A percentile compares a stretch with the other conserved stretches of the same genome.
Conservation (phyloP, 1,284 basidiomycete genomes). For the Trametes pubescens region DNA sequence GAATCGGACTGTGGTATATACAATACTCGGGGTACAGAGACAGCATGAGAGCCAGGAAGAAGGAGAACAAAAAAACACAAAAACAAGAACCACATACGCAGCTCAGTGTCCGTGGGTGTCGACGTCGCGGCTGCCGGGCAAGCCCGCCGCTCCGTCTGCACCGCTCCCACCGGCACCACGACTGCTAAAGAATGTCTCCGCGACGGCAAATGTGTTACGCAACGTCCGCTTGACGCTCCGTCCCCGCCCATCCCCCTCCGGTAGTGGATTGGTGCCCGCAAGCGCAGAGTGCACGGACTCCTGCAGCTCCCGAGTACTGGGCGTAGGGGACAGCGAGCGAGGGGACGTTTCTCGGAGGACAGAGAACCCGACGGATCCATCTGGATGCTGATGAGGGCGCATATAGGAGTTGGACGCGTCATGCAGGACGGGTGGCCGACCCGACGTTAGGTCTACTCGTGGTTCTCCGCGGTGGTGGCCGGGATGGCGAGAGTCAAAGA, state of each 20-base stretch:
- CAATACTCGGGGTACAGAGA: conserved; percentile 2
- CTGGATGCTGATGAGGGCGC: conserved; percentile 36
- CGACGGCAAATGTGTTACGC: conserved; percentile 69
- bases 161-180: conserved; percentile 35
- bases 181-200: conserved; percentile 70
- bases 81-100: background rate
- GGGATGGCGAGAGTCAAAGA: conserved; percentile 15
- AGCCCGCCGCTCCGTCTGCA: conserved; percentile 36
- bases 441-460: conserved; percentile 20
- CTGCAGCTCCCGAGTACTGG: conserved; percentile 49
- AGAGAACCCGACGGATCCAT: conserved; percentile 32
- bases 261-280: conserved; percentile 38
- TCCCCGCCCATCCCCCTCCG: conserved; percentile 53
- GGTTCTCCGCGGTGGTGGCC: conserved; percentile 24
- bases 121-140: conserved; percentile 34
- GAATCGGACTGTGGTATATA: conserved; percentile 17
- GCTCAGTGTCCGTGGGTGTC: conserved; percentile 40
- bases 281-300: conserved; percentile 54
- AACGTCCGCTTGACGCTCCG: conserved; percentile 69
- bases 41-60: background rate
- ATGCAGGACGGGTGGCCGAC: conserved; percentile 29
- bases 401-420: conserved; percentile 38
- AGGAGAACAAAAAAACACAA: background rate
- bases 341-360: conserved; percentile 38
- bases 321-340: conserved; percentile 37